Evolutionary conservation across 257 asterid genomes (phyloP).

Genomic region (Solanum virginianum): DNA sequence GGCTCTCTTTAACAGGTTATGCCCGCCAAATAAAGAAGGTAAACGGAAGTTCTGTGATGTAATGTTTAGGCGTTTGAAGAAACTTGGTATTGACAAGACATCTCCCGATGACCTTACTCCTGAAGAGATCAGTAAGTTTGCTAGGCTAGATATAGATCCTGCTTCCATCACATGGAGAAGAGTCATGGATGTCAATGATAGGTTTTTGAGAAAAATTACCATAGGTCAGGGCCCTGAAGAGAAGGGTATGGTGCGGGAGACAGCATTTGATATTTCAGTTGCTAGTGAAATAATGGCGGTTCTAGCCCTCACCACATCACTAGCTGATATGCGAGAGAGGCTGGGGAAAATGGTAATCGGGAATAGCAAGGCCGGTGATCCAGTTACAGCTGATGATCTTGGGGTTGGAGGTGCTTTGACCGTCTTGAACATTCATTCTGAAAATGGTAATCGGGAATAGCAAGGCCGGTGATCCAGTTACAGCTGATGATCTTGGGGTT

Average conservation of each 20-base stretch:
- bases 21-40: slow-evolving; percentile 83
- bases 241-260: slow-evolving; percentile 93
- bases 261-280: slow-evolving; percentile 89
- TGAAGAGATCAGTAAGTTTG: slow-evolving; percentile 68
- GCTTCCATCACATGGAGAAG: slow-evolving; percentile 91
- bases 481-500: slow-evolving; percentile 95
- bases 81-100: slow-evolving; percentile 71
- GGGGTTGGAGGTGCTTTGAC: slow-evolving; percentile 97
- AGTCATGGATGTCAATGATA: slow-evolving; percentile 93
- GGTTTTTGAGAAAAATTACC: slow-evolving; percentile 81
- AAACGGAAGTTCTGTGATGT: slow-evolving; percentile 54
- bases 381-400: slow-evolving; percentile 91
- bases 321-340: slow-evolving; percentile 90
- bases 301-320: slow-evolving; percentile 84
- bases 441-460: slow-evolving; percentile 96
- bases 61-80: slow-evolving; percentile 72
- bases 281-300: slow-evolving; percentile 99
- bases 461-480: slow-evolving; percentile 83
- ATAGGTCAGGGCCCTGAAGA: slow-evolving; percentile 98
- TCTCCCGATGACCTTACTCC: slow-evolving; percentile 89
- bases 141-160: slow-evolving; percentile 89
- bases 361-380: slow-evolving; percentile 90
- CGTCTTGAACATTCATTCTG: too few species aligned
- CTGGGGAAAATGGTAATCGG: slow-evolving; percentile 96
- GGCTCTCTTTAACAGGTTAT: slow-evolving; percentile 82